A percentile compares a stretch with the other conserved stretches of the same genome.
Evolutionary conservation across 192 early-diverging fungal species (phyloP).

Genomic region (Coemansia umbellata): DNA sequence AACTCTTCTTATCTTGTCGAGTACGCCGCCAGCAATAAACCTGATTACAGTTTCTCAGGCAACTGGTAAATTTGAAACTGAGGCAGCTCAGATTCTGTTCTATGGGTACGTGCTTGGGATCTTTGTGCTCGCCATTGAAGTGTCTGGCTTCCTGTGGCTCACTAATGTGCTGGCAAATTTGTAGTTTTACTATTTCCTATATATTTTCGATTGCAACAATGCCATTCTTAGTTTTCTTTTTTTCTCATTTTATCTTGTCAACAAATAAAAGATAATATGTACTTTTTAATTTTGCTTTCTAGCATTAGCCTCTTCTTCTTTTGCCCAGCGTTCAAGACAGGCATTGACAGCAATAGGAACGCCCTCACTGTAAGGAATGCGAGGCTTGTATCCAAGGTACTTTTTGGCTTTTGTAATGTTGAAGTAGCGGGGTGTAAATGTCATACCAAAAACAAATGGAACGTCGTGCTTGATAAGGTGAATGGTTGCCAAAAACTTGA

Average conservation of each 20-base stretch:
- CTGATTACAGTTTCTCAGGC: constrained; percentile 67
- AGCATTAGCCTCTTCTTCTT: constrained; percentile 16
- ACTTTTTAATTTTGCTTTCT: neutral
- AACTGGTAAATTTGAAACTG: constrained; percentile 64
- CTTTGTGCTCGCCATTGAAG: constrained; percentile 38
- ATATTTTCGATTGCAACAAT: neutral
- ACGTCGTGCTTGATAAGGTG: constrained; percentile 68
- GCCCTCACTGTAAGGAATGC: constrained; percentile 56
- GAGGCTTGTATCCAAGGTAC: constrained; percentile 61
- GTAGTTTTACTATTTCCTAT: constrained; percentile 1
- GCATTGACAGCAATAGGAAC: constrained; percentile 44
- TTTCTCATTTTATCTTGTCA: neutral
- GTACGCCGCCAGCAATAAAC: constrained; percentile 68
- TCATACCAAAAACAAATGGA: constrained; percentile 74
- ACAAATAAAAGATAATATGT: neutral
- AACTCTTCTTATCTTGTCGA: constrained; percentile 58
- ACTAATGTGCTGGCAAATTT: constrained; percentile 20
- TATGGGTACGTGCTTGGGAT: constrained; percentile 60
- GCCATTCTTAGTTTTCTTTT: neutral
- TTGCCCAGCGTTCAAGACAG: constrained; percentile 44
- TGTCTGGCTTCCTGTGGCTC: constrained; percentile 50
- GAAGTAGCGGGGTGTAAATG: constrained; percentile 78
- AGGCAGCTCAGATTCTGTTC: constrained; percentile 64
- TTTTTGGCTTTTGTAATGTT: constrained; percentile 84
- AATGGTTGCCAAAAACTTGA: constrained; percentile 57